Conservation (phyloP, 1,284 basidiomycete species). For the Microbotryum violaceum region DNA sequence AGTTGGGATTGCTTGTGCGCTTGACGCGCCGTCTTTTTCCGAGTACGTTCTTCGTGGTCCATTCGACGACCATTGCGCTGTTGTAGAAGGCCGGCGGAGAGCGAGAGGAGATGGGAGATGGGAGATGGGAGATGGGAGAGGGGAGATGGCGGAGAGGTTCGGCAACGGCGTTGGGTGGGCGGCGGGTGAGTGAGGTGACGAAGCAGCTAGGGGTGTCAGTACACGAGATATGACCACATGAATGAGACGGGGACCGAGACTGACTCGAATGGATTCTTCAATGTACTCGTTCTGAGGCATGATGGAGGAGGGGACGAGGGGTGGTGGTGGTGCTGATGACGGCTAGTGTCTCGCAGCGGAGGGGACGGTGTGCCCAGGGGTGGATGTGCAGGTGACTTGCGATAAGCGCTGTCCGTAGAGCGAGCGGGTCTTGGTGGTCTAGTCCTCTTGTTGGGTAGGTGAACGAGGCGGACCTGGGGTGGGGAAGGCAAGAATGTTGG, state of each 20-base stretch:
- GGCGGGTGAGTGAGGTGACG: constrained; percentile 1
- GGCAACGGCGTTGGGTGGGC: neutral
- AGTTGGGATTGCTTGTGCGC: constrained; percentile 79
- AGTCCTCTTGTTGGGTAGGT: neutral
- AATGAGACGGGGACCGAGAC: constrained; percentile 47
- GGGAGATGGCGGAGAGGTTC: no score
- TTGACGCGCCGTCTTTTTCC: constrained; percentile 84
- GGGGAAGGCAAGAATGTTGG: no score
- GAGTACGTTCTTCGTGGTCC: constrained; percentile 49
- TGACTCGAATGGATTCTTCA: constrained; percentile 63
- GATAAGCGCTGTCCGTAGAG: neutral
- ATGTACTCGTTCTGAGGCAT: constrained; percentile 58
- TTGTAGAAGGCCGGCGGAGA: neutral
- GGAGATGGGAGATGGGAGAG: no score
- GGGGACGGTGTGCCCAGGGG: neutral
- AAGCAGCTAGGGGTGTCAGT: constrained; percentile 34
- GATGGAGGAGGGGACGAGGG: neutral
- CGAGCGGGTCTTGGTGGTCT: neutral
- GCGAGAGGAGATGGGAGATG: no score
- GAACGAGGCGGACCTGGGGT: no score
- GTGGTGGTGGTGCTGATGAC: neutral
- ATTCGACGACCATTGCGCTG: constrained; percentile 49
- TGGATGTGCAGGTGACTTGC: neutral
- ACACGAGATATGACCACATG: constrained; percentile 45
- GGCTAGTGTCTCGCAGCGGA: neutral